Conservation (phyloP, 2,329 filamentous ascomycete species). For the Corynespora cassiicola region DNA sequence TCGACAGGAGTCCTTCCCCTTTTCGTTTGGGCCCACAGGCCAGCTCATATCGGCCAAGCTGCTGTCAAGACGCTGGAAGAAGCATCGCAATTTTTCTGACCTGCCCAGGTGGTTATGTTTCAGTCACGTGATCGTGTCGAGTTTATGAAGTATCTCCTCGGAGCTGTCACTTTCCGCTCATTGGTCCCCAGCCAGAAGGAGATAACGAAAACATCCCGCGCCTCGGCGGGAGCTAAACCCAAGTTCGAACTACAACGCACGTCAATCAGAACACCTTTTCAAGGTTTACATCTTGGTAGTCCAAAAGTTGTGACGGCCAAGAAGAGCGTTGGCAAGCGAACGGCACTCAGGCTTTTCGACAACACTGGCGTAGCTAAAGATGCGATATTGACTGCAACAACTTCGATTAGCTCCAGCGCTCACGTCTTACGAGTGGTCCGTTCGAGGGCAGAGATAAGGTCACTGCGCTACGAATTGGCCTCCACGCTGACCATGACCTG, state of each 20-base stretch:
- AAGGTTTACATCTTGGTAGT: neutral
- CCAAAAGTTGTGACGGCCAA: conserved; percentile 1
- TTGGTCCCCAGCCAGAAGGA: conserved; percentile 11
- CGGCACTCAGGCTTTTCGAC: neutral
- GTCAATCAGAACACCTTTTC: neutral
- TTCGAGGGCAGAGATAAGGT: conserved; percentile 6
- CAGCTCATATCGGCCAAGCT: no score
- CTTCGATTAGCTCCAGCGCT: no score
- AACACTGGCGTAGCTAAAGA: neutral
- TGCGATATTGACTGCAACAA: neutral
- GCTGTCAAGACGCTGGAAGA: no score
- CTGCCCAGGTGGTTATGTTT: no score
- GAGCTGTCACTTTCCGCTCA: conserved; percentile 6
- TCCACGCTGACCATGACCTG: conserved; percentile 1
- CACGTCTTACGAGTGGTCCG: neutral
- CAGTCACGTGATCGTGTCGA: conserved; percentile 3
- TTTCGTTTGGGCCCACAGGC: no score
- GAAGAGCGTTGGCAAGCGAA: conserved; percentile 1
- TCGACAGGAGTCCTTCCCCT: no score
- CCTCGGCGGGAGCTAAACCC: conserved; percentile 14
- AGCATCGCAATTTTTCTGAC: no score
- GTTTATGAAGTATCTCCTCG: conserved; percentile 16
- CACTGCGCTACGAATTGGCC: neutral
- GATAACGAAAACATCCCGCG: conserved; percentile 20
- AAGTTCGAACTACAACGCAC: neutral